Conservation (phyloP, 148 eudicot genomes). For the Bassia scoparia region DNA sequence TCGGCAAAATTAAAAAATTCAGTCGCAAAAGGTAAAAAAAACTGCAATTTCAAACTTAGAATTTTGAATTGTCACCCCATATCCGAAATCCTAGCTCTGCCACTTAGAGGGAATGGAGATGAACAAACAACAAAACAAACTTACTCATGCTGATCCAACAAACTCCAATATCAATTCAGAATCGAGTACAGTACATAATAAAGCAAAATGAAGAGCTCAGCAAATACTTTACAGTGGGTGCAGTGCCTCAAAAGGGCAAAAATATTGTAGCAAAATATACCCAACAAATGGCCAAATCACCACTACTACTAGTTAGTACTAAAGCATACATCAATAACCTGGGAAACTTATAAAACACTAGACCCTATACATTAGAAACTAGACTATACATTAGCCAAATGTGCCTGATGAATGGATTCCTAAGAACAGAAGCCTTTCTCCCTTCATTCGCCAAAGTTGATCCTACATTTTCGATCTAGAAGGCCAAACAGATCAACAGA, state of each 20-base stretch:
- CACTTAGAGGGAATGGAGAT: too few relatives aligned
- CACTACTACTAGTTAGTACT: slow-evolving; percentile 2
- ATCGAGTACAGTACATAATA: background rate
- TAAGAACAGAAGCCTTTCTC: slow-evolving; percentile 2
- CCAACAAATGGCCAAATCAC: slow-evolving; percentile 8
- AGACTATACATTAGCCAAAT: slow-evolving; percentile 39
- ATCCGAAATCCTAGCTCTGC: too few relatives aligned
- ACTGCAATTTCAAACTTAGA: too few relatives aligned
- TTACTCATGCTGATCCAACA: too few relatives aligned
- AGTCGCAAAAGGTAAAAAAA: too few relatives aligned
- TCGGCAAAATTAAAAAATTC: too few relatives aligned
- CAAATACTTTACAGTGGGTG: slow-evolving; percentile 18
- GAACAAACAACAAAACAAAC: too few relatives aligned
- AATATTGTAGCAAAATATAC: slow-evolving; percentile 10
- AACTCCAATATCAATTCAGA: background rate
- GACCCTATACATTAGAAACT: slow-evolving; percentile 18
- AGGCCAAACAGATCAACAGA: too few relatives aligned
- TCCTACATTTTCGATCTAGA: background rate
- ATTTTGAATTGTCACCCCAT: too few relatives aligned
- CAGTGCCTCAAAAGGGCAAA: slow-evolving; percentile 15
- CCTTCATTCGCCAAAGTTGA: background rate
- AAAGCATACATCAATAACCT: slow-evolving; percentile 9
- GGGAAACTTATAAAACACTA: background rate
- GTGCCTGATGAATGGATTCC: slow-evolving; percentile 20
- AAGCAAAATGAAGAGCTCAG: slow-evolving; percentile 9